A percentile compares a stretch with the other conserved stretches of the same genome.
phyloP scores from a whole-genome alignment of 164 flowering plant genomes.

The Liquidambar formosana region DNA sequence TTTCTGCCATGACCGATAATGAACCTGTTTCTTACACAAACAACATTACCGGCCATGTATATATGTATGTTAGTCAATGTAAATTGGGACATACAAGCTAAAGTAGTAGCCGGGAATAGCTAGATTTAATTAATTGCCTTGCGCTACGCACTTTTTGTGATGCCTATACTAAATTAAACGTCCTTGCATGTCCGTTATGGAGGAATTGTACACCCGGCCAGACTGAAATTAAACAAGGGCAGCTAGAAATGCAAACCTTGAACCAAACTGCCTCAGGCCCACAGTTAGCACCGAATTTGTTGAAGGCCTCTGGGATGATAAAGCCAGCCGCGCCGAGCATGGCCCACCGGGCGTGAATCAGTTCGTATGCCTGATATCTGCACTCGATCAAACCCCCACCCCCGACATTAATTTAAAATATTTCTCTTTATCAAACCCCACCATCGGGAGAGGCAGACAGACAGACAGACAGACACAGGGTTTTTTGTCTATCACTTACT shows the following conservation, averaged over 20 bases:
- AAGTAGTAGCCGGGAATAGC: too few species aligned
- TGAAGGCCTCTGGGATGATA: conserved; percentile 97
- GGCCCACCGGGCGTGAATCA: conserved; percentile 97
- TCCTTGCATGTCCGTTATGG: neutral
- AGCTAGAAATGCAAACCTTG: too few species aligned
- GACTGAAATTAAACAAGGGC: too few species aligned
- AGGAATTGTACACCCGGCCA: neutral
- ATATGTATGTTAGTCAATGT: too few species aligned
- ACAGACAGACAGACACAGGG: conserved; percentile 1
- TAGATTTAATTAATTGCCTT: too few species aligned
- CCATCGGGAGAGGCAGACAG: neutral
- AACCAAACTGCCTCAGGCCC: conserved; percentile 99
- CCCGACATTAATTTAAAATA: too few species aligned
- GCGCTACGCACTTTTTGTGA: too few species aligned
- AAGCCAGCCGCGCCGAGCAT: conserved; percentile 99
- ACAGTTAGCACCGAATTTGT: conserved; percentile 94
- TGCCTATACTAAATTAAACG: too few species aligned
- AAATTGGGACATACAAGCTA: too few species aligned
- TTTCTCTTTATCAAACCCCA: neutral
- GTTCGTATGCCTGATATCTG: conserved; percentile 89
- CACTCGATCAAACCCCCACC: conserved; percentile 2
- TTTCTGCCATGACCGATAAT: too few species aligned
- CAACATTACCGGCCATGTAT: too few species aligned
- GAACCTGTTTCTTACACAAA: too few species aligned
- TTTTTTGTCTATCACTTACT: conserved; percentile 66